Conservation (phyloP, 257 asterid genomes). For the Salvia miltiorrhiza region DNA sequence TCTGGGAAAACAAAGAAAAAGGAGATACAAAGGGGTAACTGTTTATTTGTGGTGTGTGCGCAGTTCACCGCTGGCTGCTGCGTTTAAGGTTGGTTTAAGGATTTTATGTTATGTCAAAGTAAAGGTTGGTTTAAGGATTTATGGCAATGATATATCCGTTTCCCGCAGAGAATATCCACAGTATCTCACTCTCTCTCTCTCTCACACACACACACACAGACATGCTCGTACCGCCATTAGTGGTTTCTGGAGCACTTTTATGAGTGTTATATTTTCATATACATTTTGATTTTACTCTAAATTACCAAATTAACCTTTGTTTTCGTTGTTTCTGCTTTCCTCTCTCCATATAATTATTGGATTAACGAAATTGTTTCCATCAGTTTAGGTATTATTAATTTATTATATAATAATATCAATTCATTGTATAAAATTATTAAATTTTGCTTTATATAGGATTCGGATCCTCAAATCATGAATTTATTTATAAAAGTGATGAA, state of each 20-base stretch:
- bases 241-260: neutral
- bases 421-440: too few species aligned
- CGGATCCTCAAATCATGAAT: too few species aligned
- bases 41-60: constrained; percentile 12
- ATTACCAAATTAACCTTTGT: neutral
- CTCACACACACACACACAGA: too few species aligned
- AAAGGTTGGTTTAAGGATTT: constrained; percentile 17
- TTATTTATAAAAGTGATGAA: too few species aligned
- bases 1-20: neutral
- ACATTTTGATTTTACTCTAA: neutral
- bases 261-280: neutral
- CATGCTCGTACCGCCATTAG: constrained; percentile 8
- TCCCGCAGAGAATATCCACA: constrained; percentile 52
- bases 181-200: constrained; percentile 16
- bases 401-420: too few species aligned
- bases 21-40: neutral
- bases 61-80: constrained; percentile 14
- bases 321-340: too few species aligned
- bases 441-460: too few species aligned
- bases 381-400: too few species aligned
- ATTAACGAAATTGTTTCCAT: too few species aligned
- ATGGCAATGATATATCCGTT: constrained; percentile 18
- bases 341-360: too few species aligned
- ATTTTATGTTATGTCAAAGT: too few species aligned
- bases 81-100: too few species aligned